Base-by-base conservation (phyloP, 176 grass and related monocot species). In the Elymus sibiricus region DNA sequence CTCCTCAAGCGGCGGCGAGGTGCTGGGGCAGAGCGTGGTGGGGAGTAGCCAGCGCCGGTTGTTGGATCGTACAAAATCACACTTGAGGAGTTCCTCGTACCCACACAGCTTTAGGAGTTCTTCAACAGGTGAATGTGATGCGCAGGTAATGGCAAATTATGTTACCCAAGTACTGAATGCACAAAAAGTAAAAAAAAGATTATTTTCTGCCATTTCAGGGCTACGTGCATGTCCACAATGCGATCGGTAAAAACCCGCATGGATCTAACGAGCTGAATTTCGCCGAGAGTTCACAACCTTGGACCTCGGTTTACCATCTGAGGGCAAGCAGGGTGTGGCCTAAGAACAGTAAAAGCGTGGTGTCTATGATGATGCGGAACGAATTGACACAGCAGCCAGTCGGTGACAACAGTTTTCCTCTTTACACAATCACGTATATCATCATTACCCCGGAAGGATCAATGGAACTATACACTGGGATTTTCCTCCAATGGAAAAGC, bases 401-500 rank as follows among this genome's bases (percentile, higher is more conserved):
- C 16, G 80, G 66, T 67, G 75, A 35, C 67, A 71, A 74, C 75
- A 34, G 27, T 55, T 70, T 70, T 76, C 76, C 77, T 70, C 81
- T 91, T 84, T 81, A 91, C 89, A 85, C 69, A 70, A 81, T 69
- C 89, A 88, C 70, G 89, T 84, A 88, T 84, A 91, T 67, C 81
- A 84, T 81, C 84, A 77, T 17, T 58, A 58, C 43, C 85, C 76
- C 16, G 49, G 53, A 66, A 87, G 76, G 81, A 88, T 68, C 81
- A 84, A 91, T 81, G 63, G 39, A 81, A 87, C 89, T 91, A 81
- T 91, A 91, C 89, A 91, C 11, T 88, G 85, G 76, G 83, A 85
- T 69, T 87, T 86, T 84, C 81, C 76, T 76, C 81, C 67, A 42
- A 85, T 11, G 70, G 88, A 76, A 84, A 80, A 80, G 79, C 85